Base-by-base conservation (phyloP, 2,329 filamentous ascomycete species). In the Aspergillus flavus region DNA sequence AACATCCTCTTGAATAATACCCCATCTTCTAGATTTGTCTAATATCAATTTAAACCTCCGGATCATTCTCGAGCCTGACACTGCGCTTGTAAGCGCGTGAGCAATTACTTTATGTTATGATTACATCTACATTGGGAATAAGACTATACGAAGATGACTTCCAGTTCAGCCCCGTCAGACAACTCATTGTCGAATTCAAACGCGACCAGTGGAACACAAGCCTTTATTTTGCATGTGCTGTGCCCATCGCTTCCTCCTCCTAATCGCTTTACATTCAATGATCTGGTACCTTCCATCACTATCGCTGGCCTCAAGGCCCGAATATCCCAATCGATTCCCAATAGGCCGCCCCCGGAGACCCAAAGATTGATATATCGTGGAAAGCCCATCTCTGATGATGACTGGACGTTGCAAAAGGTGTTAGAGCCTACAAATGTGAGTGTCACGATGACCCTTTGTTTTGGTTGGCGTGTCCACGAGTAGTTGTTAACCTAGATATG, bases 321-420 rank as follows among this genome's bases (percentile, higher is more conserved):
- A 59, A 84, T 89, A 61, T 79, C 82, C 54, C 71, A 82, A 62
- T 74, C 78, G 11, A 73, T 87, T n/a, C 78, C 83, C 10, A 77
- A 77, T 34, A 77, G 78, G 60, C 82, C 84, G 36, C 58, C 75
- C 10, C 78, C 82, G 0, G 72, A 78, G 21, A 73, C 78, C 50
- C 87, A 89, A 76, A 80, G 86, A 50, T 72, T 89, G 62, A 87
- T 89, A 23, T 88, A 87, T 68, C 77, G 81, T 57, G 87, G 87
- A 23, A 80, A 83, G 61, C 81, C 83, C 32, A 78, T 89, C 7
- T 71, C 80, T 7, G 79, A 84, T 66, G 80, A 85, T 63, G 75
- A 77, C 26, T 80, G 81, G 43, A 83, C 79, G 0, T 73, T 89
- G 61, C 74, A 76, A 34, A 77, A 80, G 41, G 77, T 87, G 4